phyloP scores from a whole-genome alignment of 2,329 filamentous ascomycete species.

The Nemania sp. region DNA sequence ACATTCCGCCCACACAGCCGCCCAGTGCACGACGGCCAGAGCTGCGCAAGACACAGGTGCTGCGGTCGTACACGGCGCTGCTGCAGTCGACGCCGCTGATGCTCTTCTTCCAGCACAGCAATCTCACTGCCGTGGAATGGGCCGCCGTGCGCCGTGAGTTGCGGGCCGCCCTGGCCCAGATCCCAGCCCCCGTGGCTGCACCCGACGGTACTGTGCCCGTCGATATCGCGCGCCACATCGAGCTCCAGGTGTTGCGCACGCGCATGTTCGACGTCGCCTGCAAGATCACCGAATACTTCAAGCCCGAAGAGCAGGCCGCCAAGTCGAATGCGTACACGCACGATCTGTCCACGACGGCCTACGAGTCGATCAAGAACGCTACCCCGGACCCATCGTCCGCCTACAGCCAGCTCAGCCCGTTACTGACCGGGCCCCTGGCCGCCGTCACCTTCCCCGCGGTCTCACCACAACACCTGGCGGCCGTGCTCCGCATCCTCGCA shows the following conservation, averaged over 20 bases:
- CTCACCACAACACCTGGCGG: slow-evolving; percentile 80
- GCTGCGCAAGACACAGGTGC: slow-evolving; percentile 86
- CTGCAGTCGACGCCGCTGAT: slow-evolving; percentile 84
- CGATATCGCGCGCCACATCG: slow-evolving; percentile 63
- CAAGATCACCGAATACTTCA: slow-evolving; percentile 83
- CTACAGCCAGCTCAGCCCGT: slow-evolving; percentile 67
- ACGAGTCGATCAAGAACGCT: slow-evolving; percentile 49
- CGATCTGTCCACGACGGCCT: slow-evolving; percentile 59
- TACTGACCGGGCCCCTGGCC: slow-evolving; percentile 81
- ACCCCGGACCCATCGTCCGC: slow-evolving; percentile 42
- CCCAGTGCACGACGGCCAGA: slow-evolving; percentile 85
- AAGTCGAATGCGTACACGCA: slow-evolving; percentile 49
- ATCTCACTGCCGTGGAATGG: slow-evolving; percentile 74
- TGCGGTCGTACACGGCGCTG: slow-evolving; percentile 83
- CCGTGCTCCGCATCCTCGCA: slow-evolving; percentile 75
- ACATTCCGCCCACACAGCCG: slow-evolving; percentile 72
- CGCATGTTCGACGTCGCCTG: slow-evolving; percentile 87
- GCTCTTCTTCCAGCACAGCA: slow-evolving; percentile 77
- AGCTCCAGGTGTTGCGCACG: slow-evolving; percentile 83
- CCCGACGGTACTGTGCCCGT: slow-evolving; percentile 46
- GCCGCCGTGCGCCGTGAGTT: slow-evolving; percentile 72
- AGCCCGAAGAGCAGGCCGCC: slow-evolving; percentile 48
- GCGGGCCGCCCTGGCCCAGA: slow-evolving; percentile 48
- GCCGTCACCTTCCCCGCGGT: slow-evolving; percentile 80
- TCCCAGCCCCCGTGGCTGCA: slow-evolving; percentile 41